Evolutionary conservation across 2,329 filamentous ascomycete species (phyloP), one percentile per base, ranked within the genome.

Genomic region (Neoarthrinium moseri): DNA sequence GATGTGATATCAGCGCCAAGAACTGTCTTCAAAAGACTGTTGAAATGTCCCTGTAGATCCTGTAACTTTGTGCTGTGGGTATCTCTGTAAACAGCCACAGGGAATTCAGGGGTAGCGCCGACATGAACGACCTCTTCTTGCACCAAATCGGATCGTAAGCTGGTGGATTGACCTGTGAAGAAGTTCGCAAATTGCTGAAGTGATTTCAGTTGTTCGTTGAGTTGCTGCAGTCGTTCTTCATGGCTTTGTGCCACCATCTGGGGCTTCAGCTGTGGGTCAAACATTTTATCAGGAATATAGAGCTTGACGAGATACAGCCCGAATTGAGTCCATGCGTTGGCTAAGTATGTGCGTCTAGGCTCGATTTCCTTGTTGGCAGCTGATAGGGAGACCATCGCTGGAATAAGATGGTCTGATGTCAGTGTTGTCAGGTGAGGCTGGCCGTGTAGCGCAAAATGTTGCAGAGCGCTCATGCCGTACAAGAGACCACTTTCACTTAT

Each of bases 221-320:
- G 66, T 8, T 75, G 70, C 3, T 62, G 53, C 37, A 80, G 77
- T 30, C 87, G 73, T 46, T 83, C 72, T 34, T 73, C 62, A 44
- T 77, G 73, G 43, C 77, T 80, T 34, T 76, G 71, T 17, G 81
- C 78, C 55, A 90, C 84, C 15, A 96, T 78, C 42, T 79, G 72
- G 5, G 81, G 79, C 42, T 78, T 73, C 47, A 84, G 72, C 48
- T 84, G 80, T 1, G 94, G 94, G 63, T 99, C 94, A 57, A 92
- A 94, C 4, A 87, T 79, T 54, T 86, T 84, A 63, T 95, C 86
- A 0, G 95, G 91, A 3, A 97, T 83, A 59, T 92, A 96, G 3
- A 96, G 74, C 51, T 80, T 80, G 38, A 97, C 73, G 30, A 86
- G 81, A 13, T 85, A 84, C 17, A 91, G 67, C 2, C 89, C 86